Percentiles rank a stretch among this genome's conserved stretches.
Evolutionary conservation across 2,329 filamentous ascomycete species (phyloP).

Genomic region (Pseudocercospora crystallina): DNA sequence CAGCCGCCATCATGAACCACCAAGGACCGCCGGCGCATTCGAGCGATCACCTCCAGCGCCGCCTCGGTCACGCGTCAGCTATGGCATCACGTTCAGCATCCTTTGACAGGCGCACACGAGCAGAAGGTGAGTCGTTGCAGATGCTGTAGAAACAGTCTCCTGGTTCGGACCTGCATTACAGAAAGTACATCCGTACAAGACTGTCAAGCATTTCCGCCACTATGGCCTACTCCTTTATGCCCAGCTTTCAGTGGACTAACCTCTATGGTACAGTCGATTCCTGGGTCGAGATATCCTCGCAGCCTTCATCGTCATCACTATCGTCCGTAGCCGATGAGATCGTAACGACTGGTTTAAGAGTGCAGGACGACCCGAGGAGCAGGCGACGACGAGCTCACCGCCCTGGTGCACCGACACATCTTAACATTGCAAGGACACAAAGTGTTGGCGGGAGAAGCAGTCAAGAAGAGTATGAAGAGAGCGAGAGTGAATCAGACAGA

Average conservation of each 20-base stretch:
- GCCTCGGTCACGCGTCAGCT: slow-evolving; percentile 25
- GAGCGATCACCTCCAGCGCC: slow-evolving; percentile 23
- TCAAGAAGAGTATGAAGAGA: slow-evolving; percentile 93
- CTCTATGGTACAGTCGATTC: slow-evolving; percentile 63
- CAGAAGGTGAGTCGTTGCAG: slow-evolving; percentile 29
- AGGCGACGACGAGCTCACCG: slow-evolving; percentile 55
- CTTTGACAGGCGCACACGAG: slow-evolving; percentile 31
- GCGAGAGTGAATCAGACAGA: slow-evolving; percentile 82
- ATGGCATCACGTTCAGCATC: slow-evolving; percentile 32
- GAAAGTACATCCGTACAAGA: background rate
- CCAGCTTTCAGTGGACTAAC: slow-evolving; percentile 29
- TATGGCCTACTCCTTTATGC: slow-evolving; percentile 25
- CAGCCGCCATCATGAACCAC: slow-evolving; percentile 5
- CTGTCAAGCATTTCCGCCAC: background rate
- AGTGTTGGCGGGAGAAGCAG: slow-evolving; percentile 62
- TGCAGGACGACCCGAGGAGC: slow-evolving; percentile 64
- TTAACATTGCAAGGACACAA: slow-evolving; percentile 45
- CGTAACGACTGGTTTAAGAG: slow-evolving; percentile 80
- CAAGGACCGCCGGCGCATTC: slow-evolving; percentile 16
- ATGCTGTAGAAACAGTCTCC: background rate
- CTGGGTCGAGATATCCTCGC: slow-evolving; percentile 92
- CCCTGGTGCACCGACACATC: slow-evolving; percentile 42
- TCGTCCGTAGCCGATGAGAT: slow-evolving; percentile 85
- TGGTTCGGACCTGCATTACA: background rate
- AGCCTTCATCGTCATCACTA: slow-evolving; percentile 88